These are phyloP conservation scores for Micromonas pusilla DNA, from an alignment of 139 green algal species.

Conservation along the genomic window DNA sequence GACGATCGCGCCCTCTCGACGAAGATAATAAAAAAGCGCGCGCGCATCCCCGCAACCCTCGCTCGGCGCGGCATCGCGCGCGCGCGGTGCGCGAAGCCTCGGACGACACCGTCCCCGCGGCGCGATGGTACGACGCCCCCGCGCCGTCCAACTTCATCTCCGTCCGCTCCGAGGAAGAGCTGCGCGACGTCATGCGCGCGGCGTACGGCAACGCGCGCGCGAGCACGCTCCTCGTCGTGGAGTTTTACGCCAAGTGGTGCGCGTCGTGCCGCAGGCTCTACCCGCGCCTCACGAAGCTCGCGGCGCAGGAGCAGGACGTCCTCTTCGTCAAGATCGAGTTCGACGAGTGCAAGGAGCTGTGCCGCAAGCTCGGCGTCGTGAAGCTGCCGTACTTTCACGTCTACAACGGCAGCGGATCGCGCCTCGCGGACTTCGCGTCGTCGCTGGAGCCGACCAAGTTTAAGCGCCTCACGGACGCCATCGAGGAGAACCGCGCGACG, in stretches of 20 bases:
- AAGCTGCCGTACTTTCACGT: conserved; percentile 92
- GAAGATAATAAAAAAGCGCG: no score
- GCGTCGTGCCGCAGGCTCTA: conserved; percentile 78
- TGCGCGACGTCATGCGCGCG: not conserved
- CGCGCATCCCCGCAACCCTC: no score
- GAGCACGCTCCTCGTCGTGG: conserved; percentile 78
- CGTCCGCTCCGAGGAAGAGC: not conserved
- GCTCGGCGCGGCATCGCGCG: no score
- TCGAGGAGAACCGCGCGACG: not conserved
- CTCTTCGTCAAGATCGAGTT: conserved; percentile 80
- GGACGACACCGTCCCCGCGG: not conserved
- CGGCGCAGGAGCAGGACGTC: conserved; percentile 57
- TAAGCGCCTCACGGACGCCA: not conserved
- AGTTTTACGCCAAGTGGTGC: conserved; percentile 89
- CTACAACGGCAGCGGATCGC: conserved; percentile 72
- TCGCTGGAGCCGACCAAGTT: not conserved
- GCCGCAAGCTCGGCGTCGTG: conserved; percentile 69
- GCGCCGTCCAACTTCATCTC: not conserved
- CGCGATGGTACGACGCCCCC: not conserved
- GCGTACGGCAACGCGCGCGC: conserved; percentile 41
- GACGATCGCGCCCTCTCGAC: no score
- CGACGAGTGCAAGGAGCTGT: conserved; percentile 78
- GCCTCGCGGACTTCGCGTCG: conserved; percentile 55
- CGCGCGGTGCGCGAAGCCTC: no score
- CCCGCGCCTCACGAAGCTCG: conserved; percentile 73